Evolutionary conservation across 768 basidiomycete species (phyloP).

Genomic region (Auricularia heimuer): DNA sequence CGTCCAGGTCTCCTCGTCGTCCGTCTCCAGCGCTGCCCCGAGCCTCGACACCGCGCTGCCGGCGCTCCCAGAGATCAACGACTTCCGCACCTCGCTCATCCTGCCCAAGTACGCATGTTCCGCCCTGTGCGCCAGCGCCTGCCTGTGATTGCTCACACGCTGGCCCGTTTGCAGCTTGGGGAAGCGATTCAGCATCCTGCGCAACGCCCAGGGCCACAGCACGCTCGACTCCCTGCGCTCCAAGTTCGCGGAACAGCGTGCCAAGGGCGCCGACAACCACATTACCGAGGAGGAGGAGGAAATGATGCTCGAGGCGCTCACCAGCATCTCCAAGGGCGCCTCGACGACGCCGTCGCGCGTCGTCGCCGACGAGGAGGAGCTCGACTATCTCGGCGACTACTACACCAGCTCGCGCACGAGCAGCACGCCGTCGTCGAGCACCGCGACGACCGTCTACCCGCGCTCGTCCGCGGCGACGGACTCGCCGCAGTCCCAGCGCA

Average conservation of each 20-base stretch:
- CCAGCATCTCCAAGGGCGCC: conserved; percentile 23
- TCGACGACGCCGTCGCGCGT: neutral
- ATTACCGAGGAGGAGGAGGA: conserved; percentile 78
- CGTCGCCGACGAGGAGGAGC: neutral
- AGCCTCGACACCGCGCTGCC: conserved; percentile 32
- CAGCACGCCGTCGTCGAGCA: conserved; percentile 4
- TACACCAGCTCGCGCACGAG: neutral
- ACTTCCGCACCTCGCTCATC: conserved; percentile 82
- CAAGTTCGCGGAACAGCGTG: conserved; percentile 68
- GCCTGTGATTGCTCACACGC: conserved; percentile 13
- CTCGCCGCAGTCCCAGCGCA: conserved; percentile 21
- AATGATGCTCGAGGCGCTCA: conserved; percentile 70
- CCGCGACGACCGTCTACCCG: conserved; percentile 22
- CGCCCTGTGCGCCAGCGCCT: neutral
- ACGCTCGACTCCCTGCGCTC: conserved; percentile 53
- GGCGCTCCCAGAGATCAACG: conserved; percentile 54
- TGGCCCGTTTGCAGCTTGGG: conserved; percentile 45
- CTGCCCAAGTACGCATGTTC: conserved; percentile 63
- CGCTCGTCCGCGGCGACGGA: conserved; percentile 22
- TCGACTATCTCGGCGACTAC: neutral
- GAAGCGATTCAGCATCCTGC: conserved; percentile 72
- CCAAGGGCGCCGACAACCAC: conserved; percentile 53
- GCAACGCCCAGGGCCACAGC: conserved; percentile 55
- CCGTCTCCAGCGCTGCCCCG: conserved; percentile 9
- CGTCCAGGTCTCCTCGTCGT: conserved; percentile 16